These are phyloP conservation scores for Monosporascus sp. DNA, from an alignment of 2,329 filamentous ascomycete species.

Conservation along the genomic window DNA sequence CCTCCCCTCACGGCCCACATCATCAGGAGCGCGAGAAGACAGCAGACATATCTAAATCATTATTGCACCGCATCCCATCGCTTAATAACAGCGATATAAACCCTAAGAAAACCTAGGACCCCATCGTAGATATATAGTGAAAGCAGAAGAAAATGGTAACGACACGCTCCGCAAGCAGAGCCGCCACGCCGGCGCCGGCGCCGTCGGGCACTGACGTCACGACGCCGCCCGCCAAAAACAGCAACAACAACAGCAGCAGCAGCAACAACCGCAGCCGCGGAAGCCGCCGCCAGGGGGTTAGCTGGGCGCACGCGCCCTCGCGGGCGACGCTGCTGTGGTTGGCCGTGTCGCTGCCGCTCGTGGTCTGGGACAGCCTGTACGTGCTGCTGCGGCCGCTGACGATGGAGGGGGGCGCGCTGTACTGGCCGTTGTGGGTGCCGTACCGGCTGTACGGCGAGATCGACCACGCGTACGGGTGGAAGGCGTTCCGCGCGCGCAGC, in stretches of 20 bases:
- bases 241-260: background rate
- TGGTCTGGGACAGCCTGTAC: conserved; percentile 77
- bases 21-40: too few species aligned
- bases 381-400: conserved; percentile 73
- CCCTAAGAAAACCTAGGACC: background rate
- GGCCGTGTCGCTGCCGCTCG: conserved; percentile 66
- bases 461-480: conserved; percentile 77
- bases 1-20: too few species aligned
- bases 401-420: conserved; percentile 71
- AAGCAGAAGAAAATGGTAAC: conserved; percentile 20
- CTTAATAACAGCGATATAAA: background rate
- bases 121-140: background rate
- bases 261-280: background rate
- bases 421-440: conserved; percentile 67
- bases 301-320: conserved; percentile 43
- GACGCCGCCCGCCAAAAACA: background rate
- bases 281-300: background rate
- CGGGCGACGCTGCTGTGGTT: conserved; percentile 61
- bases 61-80: too few species aligned
- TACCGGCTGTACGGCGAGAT: conserved; percentile 77
- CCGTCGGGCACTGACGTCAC: background rate
- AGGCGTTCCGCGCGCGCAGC: conserved; percentile 59
- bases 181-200: conserved; percentile 3
- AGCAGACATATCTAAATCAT: too few species aligned
- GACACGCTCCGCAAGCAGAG: conserved; percentile 21